Conservation (phyloP, 2,329 filamentous ascomycete species). For the Fusarium bulbicola region DNA sequence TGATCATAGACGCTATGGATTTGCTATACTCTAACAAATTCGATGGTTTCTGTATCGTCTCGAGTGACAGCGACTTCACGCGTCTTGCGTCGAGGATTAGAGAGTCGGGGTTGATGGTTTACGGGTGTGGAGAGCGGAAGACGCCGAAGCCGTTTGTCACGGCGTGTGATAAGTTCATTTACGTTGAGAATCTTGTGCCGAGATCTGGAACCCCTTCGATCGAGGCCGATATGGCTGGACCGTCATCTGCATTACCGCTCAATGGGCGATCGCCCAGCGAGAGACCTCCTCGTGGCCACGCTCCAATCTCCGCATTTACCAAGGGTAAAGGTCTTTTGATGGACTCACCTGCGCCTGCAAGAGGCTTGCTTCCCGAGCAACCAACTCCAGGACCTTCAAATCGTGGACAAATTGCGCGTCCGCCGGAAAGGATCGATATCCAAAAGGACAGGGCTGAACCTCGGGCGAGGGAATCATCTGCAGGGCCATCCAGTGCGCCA, state of each 20-base stretch:
- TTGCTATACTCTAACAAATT: constrained; percentile 46
- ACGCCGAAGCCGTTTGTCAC: constrained; percentile 46
- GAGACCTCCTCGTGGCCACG: neutral
- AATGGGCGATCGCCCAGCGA: fast-evolving
- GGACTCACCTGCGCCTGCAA: neutral
- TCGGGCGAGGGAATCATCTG: fast-evolving
- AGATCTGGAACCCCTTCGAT: neutral
- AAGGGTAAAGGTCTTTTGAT: fast-evolving
- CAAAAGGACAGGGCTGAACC: neutral
- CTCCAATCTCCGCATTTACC: fast-evolving
- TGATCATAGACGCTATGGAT: constrained; percentile 52
- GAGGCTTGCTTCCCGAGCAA: too few relatives aligned
- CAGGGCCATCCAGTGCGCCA: neutral
- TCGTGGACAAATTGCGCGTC: fast-evolving
- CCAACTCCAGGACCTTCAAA: fast-evolving
- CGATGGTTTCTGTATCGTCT: constrained; percentile 48
- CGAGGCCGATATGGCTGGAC: neutral
- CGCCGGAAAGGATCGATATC: neutral
- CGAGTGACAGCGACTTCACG: constrained; percentile 50
- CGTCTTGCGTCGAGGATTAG: constrained; percentile 47
- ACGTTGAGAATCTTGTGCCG: constrained; percentile 36
- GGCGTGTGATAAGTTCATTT: constrained; percentile 48
- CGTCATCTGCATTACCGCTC: neutral
- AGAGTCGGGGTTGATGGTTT: constrained; percentile 33
- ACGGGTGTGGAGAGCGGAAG: constrained; percentile 47